Conservation (phyloP, 345 rosid species). For the Eucalyptus polybractea region DNA sequence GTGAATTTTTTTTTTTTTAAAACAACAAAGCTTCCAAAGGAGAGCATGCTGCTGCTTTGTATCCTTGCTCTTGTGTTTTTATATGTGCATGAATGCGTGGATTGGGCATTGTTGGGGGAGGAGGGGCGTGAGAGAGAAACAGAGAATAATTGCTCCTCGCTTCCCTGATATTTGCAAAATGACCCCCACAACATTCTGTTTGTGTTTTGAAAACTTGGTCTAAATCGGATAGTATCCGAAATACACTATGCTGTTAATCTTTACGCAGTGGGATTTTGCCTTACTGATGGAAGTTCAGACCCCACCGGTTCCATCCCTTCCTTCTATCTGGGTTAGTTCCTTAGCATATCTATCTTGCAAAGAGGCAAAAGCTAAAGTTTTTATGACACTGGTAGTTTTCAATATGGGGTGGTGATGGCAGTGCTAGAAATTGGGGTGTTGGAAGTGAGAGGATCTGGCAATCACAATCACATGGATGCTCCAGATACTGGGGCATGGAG, state of each 20-base stretch:
- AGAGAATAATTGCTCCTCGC: neutral
- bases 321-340: neutral
- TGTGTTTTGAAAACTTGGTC: neutral
- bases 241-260: neutral
- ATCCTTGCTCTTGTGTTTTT: neutral
- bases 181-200: neutral
- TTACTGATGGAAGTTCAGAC: neutral
- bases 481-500: neutral
- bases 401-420: neutral
- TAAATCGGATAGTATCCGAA: neutral
- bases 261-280: neutral
- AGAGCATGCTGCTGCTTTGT: neutral
- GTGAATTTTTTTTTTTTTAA: neutral
- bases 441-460: neutral
- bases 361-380: neutral
- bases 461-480: neutral
- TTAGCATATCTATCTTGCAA: neutral
- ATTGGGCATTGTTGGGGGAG: neutral
- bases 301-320: neutral
- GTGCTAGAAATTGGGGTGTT: neutral
- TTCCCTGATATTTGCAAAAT: neutral
- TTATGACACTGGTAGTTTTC: neutral
- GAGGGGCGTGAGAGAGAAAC: neutral
- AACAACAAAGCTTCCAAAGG: neutral
- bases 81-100: neutral